Evolutionary conservation across 2,329 filamentous ascomycete genomes (phyloP), one percentile per base, ranked within the genome.

Genomic region (Ophiostoma montium): DNA sequence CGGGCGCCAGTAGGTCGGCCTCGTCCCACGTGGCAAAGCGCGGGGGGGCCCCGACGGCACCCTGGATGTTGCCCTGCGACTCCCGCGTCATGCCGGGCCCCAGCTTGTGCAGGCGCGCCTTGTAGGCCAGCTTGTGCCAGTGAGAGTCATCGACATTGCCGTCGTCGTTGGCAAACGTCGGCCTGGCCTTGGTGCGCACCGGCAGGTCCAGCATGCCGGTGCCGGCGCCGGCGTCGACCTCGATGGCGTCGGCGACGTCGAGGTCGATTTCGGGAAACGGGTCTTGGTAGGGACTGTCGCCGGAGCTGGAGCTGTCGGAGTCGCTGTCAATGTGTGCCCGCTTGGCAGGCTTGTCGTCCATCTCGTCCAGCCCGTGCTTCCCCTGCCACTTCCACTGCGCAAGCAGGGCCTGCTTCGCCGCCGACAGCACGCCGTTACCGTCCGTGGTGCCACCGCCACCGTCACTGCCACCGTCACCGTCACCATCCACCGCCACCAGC

Each of bases 41-140:
- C 19, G 50, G 31, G 19, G n/a, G 5, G 2, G 19, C 21, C 35
- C 15, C n/a, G n/a, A 16, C 33, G 31, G n/a, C 19, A 1, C 6
- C 4, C 23, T 27, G 23, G 15, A 46, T 23, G 9, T 27, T 27
- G 23, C 8, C 21, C 3, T 33, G 6, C 7, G n/a, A 11, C 2
- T 21, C 19, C n/a, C 50, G 35, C 33, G 27, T 18, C 49, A 51
- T 51, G 19, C 42, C 35, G 2, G 35, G 33, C 8, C 50, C 50
- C 6, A 48, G 50, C 19, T 12, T n/a, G 46, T 48, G 39, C 13
- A 48, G 46, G 11, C 35, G 50, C 18, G 15, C 11, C 10, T 39
- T 46, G 41, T 48, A 48, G 5, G 50, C 46, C 35, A 48, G 12
- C 12, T 30, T n/a, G 7, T 10, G 13, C 35, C 46, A 51, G 11